phyloP scores from a whole-genome alignment of 352 stramenopile genomes.

The Phytophthora colocasiae region DNA sequence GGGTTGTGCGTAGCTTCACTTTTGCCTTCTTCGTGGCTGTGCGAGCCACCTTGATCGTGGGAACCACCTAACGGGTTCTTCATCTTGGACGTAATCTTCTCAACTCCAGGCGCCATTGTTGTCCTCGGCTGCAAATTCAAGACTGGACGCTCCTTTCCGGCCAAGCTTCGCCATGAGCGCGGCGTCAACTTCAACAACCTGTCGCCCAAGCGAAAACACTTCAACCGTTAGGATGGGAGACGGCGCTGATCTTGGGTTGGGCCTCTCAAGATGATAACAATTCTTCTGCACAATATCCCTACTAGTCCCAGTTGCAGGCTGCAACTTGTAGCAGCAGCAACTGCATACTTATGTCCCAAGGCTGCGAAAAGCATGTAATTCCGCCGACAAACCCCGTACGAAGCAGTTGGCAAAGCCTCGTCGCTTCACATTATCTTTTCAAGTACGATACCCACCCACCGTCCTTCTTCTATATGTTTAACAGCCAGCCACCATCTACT shows the following conservation, averaged over 20 bases:
- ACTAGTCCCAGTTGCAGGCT: too few species aligned
- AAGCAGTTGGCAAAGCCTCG: constrained; percentile 9
- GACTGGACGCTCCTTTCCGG: not conserved
- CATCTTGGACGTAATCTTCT: constrained; percentile 23
- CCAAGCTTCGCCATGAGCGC: constrained; percentile 10
- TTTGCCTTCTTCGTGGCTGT: constrained; percentile 30
- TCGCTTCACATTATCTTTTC: constrained; percentile 35
- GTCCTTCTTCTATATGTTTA: constrained; percentile 14
- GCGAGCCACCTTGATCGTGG: constrained; percentile 7
- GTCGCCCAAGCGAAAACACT: not conserved
- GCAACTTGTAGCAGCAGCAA: too few species aligned
- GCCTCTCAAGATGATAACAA: not conserved
- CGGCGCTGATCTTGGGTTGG: not conserved
- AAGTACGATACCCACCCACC: constrained; percentile 11
- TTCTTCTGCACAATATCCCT: too few species aligned
- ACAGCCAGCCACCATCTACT: constrained; percentile 34
- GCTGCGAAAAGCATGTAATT: constrained; percentile 16
- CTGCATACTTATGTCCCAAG: not conserved
- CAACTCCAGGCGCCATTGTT: constrained; percentile 25
- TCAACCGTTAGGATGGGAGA: constrained; percentile 6
- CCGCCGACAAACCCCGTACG: too few species aligned
- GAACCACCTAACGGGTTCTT: constrained; percentile 16
- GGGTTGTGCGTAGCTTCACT: constrained; percentile 20
- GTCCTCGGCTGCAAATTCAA: constrained; percentile 16
- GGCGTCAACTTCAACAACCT: not conserved